Conservation (phyloP, 768 basidiomycete species). For the Ephemerocybe angulata region DNA sequence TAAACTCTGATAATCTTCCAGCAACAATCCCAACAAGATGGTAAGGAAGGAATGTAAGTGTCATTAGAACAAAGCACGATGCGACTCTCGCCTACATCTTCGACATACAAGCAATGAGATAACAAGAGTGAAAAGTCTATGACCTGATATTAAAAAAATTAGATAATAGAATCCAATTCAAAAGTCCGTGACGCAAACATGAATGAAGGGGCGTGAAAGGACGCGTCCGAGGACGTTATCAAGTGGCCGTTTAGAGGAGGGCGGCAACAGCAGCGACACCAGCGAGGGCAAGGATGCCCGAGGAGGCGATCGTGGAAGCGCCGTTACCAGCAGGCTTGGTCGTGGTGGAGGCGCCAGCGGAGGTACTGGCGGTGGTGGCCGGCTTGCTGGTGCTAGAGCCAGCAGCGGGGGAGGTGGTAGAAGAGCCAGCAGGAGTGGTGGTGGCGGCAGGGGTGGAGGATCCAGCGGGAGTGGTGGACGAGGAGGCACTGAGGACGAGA, state of each 20-base stretch:
- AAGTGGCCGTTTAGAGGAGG: conserved; percentile 13
- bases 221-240: not conserved
- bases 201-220: not conserved
- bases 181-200: not conserved
- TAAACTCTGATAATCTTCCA: not conserved
- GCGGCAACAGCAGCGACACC: conserved; percentile 21
- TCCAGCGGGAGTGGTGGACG: not conserved
- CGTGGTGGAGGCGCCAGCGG: conserved; percentile 2
- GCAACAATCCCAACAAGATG: not conserved
- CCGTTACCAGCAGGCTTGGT: conserved; percentile 13
- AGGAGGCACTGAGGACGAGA: too few relatives aligned
- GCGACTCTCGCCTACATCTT: not conserved
- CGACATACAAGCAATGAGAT: not conserved
- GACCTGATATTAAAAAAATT: not conserved
- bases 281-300: conserved; percentile 15
- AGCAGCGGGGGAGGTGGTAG: conserved; percentile 2
- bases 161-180: not conserved
- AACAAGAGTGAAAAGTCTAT: not conserved
- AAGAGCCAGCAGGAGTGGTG: conserved; percentile 3
- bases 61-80: not conserved
- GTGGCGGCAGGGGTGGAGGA: not conserved
- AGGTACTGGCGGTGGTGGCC: not conserved
- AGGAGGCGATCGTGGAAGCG: conserved; percentile 16
- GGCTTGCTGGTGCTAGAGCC: conserved; percentile 3
- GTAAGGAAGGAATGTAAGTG: not conserved